These are phyloP conservation scores for Podospora tetraspora DNA, from an alignment of 495 filamentous ascomycete genomes.

Conservation along the genomic window DNA sequence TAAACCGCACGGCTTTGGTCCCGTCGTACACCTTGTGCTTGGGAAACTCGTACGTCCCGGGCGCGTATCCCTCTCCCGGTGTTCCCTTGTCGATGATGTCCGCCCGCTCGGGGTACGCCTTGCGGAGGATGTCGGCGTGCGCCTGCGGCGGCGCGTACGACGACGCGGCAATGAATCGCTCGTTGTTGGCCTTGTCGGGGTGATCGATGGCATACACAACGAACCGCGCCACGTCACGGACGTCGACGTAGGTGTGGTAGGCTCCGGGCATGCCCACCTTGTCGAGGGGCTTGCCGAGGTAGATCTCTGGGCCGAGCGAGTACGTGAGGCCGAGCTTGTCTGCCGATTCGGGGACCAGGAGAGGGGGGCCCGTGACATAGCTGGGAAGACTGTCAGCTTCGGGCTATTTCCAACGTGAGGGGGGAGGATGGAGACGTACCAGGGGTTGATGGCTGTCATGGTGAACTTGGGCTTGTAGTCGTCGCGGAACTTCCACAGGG, in stretches of 20 bases:
- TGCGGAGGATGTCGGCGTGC: constrained; percentile 36
- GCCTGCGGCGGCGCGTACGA: constrained; percentile 31
- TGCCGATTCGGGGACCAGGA: constrained; percentile 16
- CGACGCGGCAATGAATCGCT: constrained; percentile 33
- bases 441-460: constrained; percentile 49
- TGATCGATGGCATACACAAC: constrained; percentile 36
- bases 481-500: constrained; percentile 49
- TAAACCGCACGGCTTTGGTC: constrained; percentile 25
- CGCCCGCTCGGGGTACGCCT: constrained; percentile 32
- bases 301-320: constrained; percentile 22
- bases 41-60: constrained; percentile 15
- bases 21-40: constrained; percentile 22
- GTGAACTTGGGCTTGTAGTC: constrained; percentile 44
- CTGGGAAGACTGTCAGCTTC: neutral
- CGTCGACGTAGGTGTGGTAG: constrained; percentile 33
- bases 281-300: constrained; percentile 17
- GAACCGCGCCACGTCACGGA: constrained; percentile 41
- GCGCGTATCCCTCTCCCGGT: constrained; percentile 36
- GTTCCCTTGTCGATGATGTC: constrained; percentile 32
- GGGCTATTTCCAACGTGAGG: neutral
- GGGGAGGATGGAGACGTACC: neutral
- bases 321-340: constrained; percentile 21
- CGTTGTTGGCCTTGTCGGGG: constrained; percentile 26
- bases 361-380: constrained; percentile 31
- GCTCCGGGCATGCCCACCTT: constrained; percentile 7